phyloP scores from a whole-genome alignment of 2,329 filamentous ascomycete species.

The Paracoccidioides lutzii region DNA sequence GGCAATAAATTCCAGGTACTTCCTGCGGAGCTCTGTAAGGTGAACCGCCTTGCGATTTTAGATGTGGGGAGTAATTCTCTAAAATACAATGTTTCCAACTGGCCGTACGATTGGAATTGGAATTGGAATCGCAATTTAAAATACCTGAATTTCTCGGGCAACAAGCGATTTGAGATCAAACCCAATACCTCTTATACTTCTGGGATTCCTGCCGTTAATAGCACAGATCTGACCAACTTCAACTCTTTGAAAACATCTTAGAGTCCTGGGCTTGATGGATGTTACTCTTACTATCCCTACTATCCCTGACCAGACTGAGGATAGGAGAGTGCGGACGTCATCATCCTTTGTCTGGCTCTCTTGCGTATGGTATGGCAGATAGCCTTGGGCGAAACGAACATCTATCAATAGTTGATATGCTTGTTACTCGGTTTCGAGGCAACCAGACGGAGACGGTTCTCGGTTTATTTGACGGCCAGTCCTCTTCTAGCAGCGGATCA shows the following conservation, averaged over 20 bases:
- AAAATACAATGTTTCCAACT: constrained; percentile 98
- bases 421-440: constrained; percentile 82
- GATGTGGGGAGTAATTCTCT: constrained; percentile 91
- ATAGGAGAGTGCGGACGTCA: constrained; percentile 89
- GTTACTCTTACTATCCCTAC: constrained; percentile 88
- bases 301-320: constrained; percentile 89
- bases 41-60: constrained; percentile 78
- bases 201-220: constrained; percentile 38
- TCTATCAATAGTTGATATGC: constrained; percentile 86
- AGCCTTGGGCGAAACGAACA: constrained; percentile 88
- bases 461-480: constrained; percentile 91
- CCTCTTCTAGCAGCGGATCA: constrained; percentile 76
- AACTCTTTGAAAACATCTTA: constrained; percentile 66
- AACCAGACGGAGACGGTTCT: constrained; percentile 81
- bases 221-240: constrained; percentile 77
- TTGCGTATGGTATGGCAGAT: constrained; percentile 96
- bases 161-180: constrained; percentile 88
- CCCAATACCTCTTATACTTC: constrained; percentile 44
- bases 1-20: constrained; percentile 96
- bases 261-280: constrained; percentile 91
- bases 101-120: constrained; percentile 99
- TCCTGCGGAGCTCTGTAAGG: constrained; percentile 86
- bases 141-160: constrained; percentile 91
- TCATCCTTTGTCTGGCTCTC: constrained; percentile 77
- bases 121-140: constrained; percentile 92